A percentile compares a stretch with the other conserved stretches of the same genome.
Conservation (phyloP, 2,329 filamentous ascomycete genomes). For the Penicillium sp. region DNA sequence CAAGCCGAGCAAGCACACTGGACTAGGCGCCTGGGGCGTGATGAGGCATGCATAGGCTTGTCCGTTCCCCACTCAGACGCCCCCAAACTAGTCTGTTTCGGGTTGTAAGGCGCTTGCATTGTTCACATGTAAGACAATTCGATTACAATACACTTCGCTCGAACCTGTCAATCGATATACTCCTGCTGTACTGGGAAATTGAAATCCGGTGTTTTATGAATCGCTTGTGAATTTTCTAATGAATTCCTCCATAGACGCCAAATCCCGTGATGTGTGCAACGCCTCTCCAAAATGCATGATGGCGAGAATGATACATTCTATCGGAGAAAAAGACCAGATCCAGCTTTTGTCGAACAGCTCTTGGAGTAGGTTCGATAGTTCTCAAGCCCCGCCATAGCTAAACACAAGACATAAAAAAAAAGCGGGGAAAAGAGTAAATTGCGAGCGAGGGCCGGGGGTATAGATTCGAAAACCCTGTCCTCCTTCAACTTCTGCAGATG, state of each 20-base stretch:
- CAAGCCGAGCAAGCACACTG: neutral
- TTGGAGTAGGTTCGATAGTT: neutral
- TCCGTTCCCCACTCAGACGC: slow-evolving; percentile 16
- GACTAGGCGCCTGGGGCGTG: slow-evolving; percentile 21
- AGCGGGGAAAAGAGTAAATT: neutral
- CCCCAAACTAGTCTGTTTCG: slow-evolving; percentile 15
- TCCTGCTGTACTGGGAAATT: neutral
- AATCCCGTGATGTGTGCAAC: slow-evolving; percentile 8
- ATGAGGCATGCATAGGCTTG: slow-evolving; percentile 18
- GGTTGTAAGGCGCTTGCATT: slow-evolving; percentile 18
- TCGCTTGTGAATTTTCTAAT: slow-evolving; percentile 3
- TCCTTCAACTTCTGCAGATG: neutral
- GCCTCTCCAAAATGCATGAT: slow-evolving; percentile 11
- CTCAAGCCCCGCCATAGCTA: neutral
- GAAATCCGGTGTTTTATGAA: neutral
- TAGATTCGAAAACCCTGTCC: neutral
- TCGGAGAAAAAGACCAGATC: neutral
- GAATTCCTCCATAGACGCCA: slow-evolving; percentile 9
- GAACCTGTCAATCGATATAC: no score
- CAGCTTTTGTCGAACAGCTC: neutral
- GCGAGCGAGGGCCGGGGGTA: neutral
- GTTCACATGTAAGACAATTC: neutral
- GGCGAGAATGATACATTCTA: slow-evolving; percentile 1
- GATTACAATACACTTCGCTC: neutral
- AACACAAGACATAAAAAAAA: neutral